Evolutionary conservation across 75 land plant species (phyloP), one percentile per base, ranked within the genome.

Genomic region (Azolla pinnata): DNA sequence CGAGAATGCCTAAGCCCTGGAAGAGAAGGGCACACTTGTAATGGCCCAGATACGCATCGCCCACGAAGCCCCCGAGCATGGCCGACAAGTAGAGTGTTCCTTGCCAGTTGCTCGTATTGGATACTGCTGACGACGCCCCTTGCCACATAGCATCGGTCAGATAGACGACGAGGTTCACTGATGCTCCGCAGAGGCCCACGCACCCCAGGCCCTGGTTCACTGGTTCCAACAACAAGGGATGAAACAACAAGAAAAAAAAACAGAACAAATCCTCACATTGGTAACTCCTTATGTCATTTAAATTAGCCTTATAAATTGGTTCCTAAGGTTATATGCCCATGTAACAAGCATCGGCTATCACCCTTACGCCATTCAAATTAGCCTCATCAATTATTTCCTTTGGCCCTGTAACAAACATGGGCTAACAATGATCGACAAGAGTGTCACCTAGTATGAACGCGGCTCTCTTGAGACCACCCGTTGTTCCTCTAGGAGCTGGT

Each of bases 401-500:
- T 8, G 53, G 7, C 5, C n/a, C 8, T 21, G n/a, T n/a, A n/a
- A n/a, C n/a, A n/a, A n/a, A n/a, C n/a, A n/a, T 7, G 27, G 25
- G 56, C 2, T 24, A 29, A 54, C 2, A 29, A 1, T n/a, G 28
- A 16, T 9, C 31, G 1, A 17, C 1, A 25, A 26, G 27, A 18
- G 14, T 2, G 67, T 49, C 68, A 84, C 88, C 70, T 2, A 84
- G 79, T 8, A 84, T 70, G 56, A 81, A 73, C 47, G 45, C 60
- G 33, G 81, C 76, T 44, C 73, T 75, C 25, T 33, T 55, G 84
- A 84, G 81, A 50, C 71, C 75, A 16, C 88, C 88, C 44, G 72
- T 69, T 64, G 44, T 52, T 21, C 20, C 23, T 60, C 61, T 31
- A 32, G 63, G 57, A 4, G 80, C 72, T n/a, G 81, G 84, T 4